phyloP scores from a whole-genome alignment of 805 yeast species.

The Ogataea angusta region DNA sequence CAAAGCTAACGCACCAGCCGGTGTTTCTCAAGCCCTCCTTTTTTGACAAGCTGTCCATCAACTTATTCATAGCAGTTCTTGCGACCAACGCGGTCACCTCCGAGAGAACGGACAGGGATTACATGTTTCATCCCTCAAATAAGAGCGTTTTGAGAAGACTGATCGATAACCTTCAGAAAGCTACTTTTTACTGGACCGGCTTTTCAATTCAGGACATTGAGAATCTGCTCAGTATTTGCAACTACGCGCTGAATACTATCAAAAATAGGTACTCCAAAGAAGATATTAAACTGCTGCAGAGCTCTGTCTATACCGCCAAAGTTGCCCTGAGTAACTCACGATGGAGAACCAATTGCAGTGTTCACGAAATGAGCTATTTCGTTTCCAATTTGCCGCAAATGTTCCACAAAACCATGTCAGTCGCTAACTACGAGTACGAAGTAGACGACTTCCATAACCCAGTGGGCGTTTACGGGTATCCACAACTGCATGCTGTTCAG shows the following conservation, averaged over 20 bases:
- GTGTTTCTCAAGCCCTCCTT: constrained; percentile 59
- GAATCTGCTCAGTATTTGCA: constrained; percentile 47
- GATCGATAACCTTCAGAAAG: constrained; percentile 58
- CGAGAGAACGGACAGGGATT: constrained; percentile 62
- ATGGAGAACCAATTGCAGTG: constrained; percentile 56
- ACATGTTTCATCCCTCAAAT: constrained; percentile 66
- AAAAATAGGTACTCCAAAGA: constrained; percentile 30
- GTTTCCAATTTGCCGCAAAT: constrained; percentile 42
- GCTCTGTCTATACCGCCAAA: constrained; percentile 44
- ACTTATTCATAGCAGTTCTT: constrained; percentile 61
- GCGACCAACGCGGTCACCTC: constrained; percentile 75
- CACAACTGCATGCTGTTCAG: constrained; percentile 51
- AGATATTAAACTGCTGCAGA: constrained; percentile 43
- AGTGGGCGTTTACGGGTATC: constrained; percentile 54
- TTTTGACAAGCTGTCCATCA: constrained; percentile 58
- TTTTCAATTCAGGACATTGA: constrained; percentile 58
- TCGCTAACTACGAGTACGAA: constrained; percentile 36
- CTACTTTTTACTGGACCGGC: constrained; percentile 76
- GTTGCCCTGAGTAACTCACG: constrained; percentile 48
- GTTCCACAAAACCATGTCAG: constrained; percentile 41
- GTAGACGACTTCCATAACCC: constrained; percentile 50
- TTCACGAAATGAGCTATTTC: constrained; percentile 66
- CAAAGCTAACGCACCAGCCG: constrained; percentile 56
- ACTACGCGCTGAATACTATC: constrained; percentile 38
- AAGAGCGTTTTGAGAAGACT: constrained; percentile 51